phyloP scores from a whole-genome alignment of 2,329 filamentous ascomycete genomes.

The Blastomyces emzantsi region DNA sequence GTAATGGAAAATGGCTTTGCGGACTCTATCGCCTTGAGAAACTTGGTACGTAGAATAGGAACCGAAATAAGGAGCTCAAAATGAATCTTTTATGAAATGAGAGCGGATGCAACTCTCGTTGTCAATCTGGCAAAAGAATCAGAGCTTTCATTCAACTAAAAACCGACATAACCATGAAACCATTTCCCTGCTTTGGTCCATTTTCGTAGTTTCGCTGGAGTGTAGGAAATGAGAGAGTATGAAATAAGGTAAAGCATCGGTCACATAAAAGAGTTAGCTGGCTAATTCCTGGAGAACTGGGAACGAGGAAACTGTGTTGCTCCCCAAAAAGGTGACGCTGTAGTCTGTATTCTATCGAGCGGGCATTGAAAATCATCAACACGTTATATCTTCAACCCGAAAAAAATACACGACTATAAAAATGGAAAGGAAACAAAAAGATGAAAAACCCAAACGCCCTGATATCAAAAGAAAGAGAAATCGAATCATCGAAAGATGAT shows the following conservation, averaged over 20 bases:
- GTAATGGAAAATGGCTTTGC: not conserved
- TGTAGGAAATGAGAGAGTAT: not conserved
- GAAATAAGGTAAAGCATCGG: not conserved
- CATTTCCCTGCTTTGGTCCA: not conserved
- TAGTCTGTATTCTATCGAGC: slow-evolving; percentile 2
- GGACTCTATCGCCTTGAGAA: not conserved
- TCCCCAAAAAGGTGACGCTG: too few relatives aligned
- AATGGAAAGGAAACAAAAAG: not conserved
- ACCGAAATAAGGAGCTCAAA: not conserved
- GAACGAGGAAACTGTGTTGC: not conserved
- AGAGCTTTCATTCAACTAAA: not conserved
- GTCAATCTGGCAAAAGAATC: not conserved
- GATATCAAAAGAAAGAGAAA: not conserved
- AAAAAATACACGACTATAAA: not conserved
- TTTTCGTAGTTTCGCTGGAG: not conserved
- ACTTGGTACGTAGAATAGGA: not conserved
- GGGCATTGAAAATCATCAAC: not conserved
- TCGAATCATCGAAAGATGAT: not conserved
- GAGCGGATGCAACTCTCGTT: too few relatives aligned
- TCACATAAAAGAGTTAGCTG: not conserved
- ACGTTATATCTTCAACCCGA: not conserved
- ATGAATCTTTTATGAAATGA: not conserved
- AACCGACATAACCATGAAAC: not conserved
- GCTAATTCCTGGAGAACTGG: not conserved
- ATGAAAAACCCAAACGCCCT: not conserved